phyloP scores from a whole-genome alignment of 768 basidiomycete genomes.

The Leccinum incarnatum region DNA sequence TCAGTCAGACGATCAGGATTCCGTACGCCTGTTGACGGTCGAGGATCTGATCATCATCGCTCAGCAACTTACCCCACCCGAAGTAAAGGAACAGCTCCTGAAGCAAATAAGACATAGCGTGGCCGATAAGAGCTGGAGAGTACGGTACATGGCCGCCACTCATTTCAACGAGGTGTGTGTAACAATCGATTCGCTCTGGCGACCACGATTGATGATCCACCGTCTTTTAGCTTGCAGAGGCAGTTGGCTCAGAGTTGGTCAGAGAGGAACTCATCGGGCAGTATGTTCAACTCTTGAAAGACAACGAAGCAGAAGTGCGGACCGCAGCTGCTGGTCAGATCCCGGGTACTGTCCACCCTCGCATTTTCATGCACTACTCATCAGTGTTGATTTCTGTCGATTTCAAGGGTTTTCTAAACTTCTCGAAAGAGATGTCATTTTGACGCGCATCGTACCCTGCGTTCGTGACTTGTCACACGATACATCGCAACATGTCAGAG shows the following conservation, averaged over 20 bases:
- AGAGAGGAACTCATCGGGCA: conserved; percentile 92
- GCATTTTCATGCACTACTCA: not conserved
- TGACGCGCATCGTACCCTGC: conserved; percentile 90
- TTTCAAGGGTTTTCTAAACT: conserved; percentile 86
- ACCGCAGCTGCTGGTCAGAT: conserved; percentile 96
- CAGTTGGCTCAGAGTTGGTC: conserved; percentile 86
- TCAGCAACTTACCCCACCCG: conserved; percentile 76
- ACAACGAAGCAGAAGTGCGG: conserved; percentile 97
- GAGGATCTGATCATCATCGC: conserved; percentile 94
- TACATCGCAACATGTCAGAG: conserved; percentile 93
- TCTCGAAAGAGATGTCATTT: conserved; percentile 89
- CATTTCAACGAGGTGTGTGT: conserved; percentile 88
- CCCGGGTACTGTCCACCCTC: conserved; percentile 60
- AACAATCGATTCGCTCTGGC: not conserved
- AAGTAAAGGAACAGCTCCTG: conserved; percentile 87
- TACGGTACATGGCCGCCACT: conserved; percentile 96
- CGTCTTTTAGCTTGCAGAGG: conserved; percentile 71
- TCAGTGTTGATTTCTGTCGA: conserved; percentile 9
- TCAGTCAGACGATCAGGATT: conserved; percentile 96
- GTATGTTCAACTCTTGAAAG: conserved; percentile 91
- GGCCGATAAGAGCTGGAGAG: conserved; percentile 96
- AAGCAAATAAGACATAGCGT: conserved; percentile 87
- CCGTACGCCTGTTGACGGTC: conserved; percentile 91
- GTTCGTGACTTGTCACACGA: conserved; percentile 94
- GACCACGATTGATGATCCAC: not conserved